Base-by-base conservation (phyloP, 805 yeast genomes). In the Saccharomycopsis selenospora region DNA sequence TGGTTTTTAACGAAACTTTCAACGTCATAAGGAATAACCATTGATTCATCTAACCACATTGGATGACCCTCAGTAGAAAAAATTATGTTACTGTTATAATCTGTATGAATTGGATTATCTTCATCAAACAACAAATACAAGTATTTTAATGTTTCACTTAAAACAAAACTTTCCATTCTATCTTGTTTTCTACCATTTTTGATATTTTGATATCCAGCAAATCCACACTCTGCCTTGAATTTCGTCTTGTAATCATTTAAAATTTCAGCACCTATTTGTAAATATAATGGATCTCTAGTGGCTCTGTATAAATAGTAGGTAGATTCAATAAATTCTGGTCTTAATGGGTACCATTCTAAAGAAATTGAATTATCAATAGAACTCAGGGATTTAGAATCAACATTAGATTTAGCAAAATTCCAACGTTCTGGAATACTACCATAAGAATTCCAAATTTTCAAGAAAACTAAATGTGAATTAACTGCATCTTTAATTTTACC, bases 31-130 rank as follows among this genome's bases (percentile, higher is more conserved):
- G 62, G 57, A 17, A 56, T 44, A 23, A 62, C 52, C 18, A 71
- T 48, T 3, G 62, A 55, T 3, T 63, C 54, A 42, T 76, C 76
- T 46, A 75, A 69, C 95, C 96, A 87, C 53, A 89, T 62, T 3
- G 95, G 95, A 63, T 90, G 98, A 0, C 90, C 96, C 59, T 90
- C 98, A 0, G 98, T 90, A 10, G 91, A 77, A 63, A 89, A 84
- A 42, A 83, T 64, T 3, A 62, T 52, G 40, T 63, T 65, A 27
- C 69, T 64, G 53, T 63, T 67, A 24, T 68, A 65, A 14, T 60
- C 57, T 2, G 64, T 63, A 66, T 79, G 72, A 48, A 77, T 75
- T 1, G 60, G 58, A 59, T 88, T 80, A 4, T 70, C 73, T 13
- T 72, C 81, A 59, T 88, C 95, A 66, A 90, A 90, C 40, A 89